A percentile compares a stretch with the other conserved stretches of the same genome.
These are phyloP conservation scores for Urochloa ruziziensis DNA, from an alignment of 176 grass and related monocot genomes.

Conservation along the genomic window DNA sequence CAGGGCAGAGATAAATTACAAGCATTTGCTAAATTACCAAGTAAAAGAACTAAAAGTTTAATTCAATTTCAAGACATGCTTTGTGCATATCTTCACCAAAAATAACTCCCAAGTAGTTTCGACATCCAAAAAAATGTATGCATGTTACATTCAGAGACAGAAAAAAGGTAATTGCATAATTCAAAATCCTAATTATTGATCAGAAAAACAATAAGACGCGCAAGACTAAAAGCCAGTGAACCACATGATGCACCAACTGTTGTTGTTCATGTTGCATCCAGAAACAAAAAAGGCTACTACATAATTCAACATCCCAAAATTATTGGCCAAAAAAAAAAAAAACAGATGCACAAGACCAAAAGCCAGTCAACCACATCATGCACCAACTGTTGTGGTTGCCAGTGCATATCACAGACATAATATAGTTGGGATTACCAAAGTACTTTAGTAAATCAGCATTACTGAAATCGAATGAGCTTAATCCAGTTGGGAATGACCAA, in stretches of 20 bases:
- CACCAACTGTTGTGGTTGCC: background rate
- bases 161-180: background rate
- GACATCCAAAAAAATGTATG: background rate
- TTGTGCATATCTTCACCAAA: background rate
- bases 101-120: background rate
- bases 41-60: background rate
- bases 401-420: background rate
- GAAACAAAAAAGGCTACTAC: too few species aligned
- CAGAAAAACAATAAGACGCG: background rate
- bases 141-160: background rate
- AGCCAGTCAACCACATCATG: background rate
- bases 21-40: background rate
- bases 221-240: background rate
- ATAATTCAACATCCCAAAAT: too few species aligned
- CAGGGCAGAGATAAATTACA: background rate
- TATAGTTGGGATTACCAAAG: background rate
- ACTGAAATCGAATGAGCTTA: conserved; percentile 7
- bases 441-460: background rate
- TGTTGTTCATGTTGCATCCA: too few species aligned
- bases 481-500: too few species aligned
- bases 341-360: background rate
- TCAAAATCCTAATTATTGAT: background rate
- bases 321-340: too few species aligned
- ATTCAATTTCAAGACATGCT: background rate
- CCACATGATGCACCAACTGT: background rate